Percentiles rank a stretch among this genome's conserved stretches.
phyloP scores from a whole-genome alignment of 78 protist genomes.

The slime mould (Dictyostelium discoideum) region DNA sequence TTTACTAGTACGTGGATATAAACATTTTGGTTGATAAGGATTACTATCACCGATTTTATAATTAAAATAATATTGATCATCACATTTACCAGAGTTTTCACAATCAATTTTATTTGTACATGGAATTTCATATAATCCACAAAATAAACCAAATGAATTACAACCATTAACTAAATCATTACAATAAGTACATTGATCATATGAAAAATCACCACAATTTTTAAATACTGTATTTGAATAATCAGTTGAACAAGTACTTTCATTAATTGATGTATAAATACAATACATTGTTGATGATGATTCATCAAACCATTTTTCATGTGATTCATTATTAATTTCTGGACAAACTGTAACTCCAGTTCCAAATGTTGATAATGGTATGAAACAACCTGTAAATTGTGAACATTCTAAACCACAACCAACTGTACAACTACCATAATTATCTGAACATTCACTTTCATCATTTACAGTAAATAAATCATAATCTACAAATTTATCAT shows the following conservation, averaged over 20 bases:
- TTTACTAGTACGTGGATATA: neutral
- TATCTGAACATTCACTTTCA: neutral
- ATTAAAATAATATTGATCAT: neutral
- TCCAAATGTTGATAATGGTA: neutral
- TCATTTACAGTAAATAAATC: neutral
- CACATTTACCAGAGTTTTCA: conserved; percentile 11
- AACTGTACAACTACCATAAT: conserved; percentile 18
- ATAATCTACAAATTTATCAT: neutral
- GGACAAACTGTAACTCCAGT: neutral
- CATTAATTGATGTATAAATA: neutral
- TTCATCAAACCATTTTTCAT: neutral
- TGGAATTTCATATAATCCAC: neutral
- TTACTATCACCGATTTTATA: neutral
- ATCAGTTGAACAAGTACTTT: neutral
- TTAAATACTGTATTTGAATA: neutral
- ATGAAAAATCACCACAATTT: neutral
- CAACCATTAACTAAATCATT: neutral
- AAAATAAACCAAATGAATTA: neutral
- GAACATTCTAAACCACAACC: conserved; percentile 33
- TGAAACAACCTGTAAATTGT: neutral
- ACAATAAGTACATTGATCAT: conserved; percentile 20
- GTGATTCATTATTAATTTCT: neutral
- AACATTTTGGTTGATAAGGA: conserved; percentile 45
- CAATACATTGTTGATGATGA: neutral
- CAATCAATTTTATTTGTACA: neutral